phyloP scores from a whole-genome alignment of 768 basidiomycete genomes.

The Lyophyllum shimeji region DNA sequence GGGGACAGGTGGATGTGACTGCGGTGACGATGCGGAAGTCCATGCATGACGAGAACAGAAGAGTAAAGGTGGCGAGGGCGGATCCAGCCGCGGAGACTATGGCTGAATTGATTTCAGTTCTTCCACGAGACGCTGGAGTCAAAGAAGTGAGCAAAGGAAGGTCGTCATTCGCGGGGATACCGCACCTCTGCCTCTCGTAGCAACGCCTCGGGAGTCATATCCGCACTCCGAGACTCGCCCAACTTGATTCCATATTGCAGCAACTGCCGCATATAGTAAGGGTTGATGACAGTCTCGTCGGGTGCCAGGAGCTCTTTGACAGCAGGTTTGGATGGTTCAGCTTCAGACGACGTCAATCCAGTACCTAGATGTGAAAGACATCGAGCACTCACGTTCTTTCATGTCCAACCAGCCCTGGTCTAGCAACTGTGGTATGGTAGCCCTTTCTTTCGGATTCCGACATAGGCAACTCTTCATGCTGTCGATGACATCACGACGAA shows the following conservation, averaged over 20 bases:
- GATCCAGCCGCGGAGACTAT: slow-evolving; percentile 1
- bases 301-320: slow-evolving; percentile 33
- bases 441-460: slow-evolving; percentile 78
- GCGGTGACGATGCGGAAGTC: slow-evolving; percentile 7
- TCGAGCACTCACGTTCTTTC: slow-evolving; percentile 49
- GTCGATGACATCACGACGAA: slow-evolving; percentile 73
- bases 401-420: slow-evolving; percentile 77
- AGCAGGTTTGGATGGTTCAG: slow-evolving; percentile 21
- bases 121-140: slow-evolving; percentile 56
- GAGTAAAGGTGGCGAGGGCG: not conserved
- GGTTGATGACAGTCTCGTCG: slow-evolving; percentile 74
- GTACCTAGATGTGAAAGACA: not conserved
- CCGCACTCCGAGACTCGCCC: slow-evolving; percentile 40
- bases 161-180: not conserved
- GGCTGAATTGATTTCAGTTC: slow-evolving; percentile 55
- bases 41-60: slow-evolving; percentile 10
- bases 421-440: slow-evolving; percentile 85
- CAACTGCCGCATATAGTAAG: slow-evolving; percentile 77
- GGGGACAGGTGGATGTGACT: slow-evolving; percentile 8
- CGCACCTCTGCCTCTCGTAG: slow-evolving; percentile 58
- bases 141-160: not conserved
- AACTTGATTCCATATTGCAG: slow-evolving; percentile 69
- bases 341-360: slow-evolving; percentile 13
- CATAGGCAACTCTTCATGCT: slow-evolving; percentile 81
- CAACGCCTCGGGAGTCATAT: slow-evolving; percentile 47